Conservation (phyloP, 169 alveolate genomes). For the Plasmodium gonderi region DNA sequence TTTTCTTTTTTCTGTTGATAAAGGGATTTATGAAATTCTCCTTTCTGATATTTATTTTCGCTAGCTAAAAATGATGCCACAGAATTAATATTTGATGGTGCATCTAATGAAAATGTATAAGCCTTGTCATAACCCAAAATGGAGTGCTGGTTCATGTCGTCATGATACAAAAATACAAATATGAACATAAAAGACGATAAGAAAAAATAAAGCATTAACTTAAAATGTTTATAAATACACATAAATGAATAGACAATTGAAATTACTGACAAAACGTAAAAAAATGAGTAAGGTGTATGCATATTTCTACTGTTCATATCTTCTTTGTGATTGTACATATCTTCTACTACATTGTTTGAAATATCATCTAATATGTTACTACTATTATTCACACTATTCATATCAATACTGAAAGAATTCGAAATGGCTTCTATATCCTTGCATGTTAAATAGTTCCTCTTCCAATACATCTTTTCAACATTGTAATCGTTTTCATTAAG, state of each 20-base stretch:
- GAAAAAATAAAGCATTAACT: background rate
- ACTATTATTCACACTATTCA: background rate
- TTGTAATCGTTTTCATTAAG: background rate
- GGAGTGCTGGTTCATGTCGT: background rate
- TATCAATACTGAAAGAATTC: background rate
- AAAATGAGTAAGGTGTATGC: background rate
- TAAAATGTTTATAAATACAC: constrained; percentile 4
- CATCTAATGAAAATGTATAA: background rate
- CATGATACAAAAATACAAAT: constrained; percentile 1
- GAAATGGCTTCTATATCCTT: background rate
- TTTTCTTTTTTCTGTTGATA: background rate
- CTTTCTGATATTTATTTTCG: constrained; percentile 3
- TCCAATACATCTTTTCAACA: background rate
- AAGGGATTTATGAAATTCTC: constrained; percentile 2
- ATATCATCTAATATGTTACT: background rate
- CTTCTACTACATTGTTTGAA: background rate
- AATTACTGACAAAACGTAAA: background rate
- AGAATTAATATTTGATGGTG: constrained; percentile 1
- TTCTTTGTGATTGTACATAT: background rate
- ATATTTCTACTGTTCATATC: background rate
- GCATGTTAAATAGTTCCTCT: background rate
- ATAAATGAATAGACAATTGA: constrained; percentile 12
- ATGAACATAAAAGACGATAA: background rate
- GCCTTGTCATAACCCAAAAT: background rate
- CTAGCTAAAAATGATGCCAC: background rate